phyloP scores from a whole-genome alignment of 1,284 basidiomycete species.

The Cystobasidiaceae sp. region DNA sequence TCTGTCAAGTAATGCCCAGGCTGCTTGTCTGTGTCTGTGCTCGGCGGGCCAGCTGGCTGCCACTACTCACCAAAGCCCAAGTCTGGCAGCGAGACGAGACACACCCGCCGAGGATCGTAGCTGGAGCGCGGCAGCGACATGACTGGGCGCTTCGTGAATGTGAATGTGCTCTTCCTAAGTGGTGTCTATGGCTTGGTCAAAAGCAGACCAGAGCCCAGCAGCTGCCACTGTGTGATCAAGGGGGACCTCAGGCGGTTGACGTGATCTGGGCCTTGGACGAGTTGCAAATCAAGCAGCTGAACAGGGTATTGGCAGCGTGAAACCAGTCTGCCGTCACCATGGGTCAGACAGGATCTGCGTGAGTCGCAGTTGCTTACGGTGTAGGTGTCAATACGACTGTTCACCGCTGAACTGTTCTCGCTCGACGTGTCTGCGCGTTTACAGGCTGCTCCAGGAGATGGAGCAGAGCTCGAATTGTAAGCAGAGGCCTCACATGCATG shows the following conservation, averaged over 20 bases:
- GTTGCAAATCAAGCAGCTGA: too few species aligned
- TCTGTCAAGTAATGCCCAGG: not conserved
- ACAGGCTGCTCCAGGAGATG: constrained; percentile 80
- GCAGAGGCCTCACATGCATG: not conserved
- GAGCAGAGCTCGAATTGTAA: constrained; percentile 83
- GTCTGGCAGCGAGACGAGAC: constrained; percentile 39
- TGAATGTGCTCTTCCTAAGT: too few species aligned
- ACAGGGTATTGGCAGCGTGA: too few species aligned
- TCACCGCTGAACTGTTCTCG: not conserved
- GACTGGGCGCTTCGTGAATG: constrained; percentile 14
- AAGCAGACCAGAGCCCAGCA: too few species aligned
- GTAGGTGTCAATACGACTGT: not conserved
- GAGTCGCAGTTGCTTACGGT: not conserved
- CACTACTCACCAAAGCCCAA: constrained; percentile 28
- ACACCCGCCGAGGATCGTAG: constrained; percentile 40
- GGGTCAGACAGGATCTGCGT: constrained; percentile 32
- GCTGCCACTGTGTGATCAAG: too few species aligned
- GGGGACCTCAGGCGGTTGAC: too few species aligned
- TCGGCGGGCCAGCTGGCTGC: not conserved
- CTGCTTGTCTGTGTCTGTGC: not conserved
- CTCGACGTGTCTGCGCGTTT: not conserved
- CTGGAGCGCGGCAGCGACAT: constrained; percentile 25
- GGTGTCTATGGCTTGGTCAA: too few species aligned
- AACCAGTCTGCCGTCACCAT: not conserved
- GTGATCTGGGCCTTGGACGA: too few species aligned